A percentile compares a stretch with the other conserved stretches of the same genome.
Evolutionary conservation across 2,329 filamentous ascomycete genomes (phyloP).

Genomic region (Sordariomycetes sp.): DNA sequence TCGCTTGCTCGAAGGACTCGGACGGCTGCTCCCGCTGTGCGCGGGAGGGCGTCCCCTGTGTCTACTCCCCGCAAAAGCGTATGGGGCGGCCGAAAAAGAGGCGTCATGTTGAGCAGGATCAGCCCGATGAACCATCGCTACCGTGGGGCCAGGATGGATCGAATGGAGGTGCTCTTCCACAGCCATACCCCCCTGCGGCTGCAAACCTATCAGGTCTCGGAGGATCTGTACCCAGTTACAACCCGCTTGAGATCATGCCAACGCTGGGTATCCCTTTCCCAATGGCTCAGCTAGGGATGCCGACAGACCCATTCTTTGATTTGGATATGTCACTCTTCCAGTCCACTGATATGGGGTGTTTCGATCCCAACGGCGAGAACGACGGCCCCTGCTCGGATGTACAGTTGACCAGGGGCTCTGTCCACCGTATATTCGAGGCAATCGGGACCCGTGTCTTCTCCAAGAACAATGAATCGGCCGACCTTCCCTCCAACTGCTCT

Average conservation of each 20-base stretch:
- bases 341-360: neutral
- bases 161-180: neutral
- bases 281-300: neutral
- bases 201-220: neutral
- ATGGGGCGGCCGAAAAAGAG: slow-evolving; percentile 57
- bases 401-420: neutral
- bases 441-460: neutral
- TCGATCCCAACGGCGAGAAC: neutral
- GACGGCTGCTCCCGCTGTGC: slow-evolving; percentile 49
- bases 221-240: neutral
- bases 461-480: neutral
- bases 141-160: neutral
- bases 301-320: neutral
- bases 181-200: neutral
- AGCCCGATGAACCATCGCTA: neutral
- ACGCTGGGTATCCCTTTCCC: neutral
- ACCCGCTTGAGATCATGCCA: neutral
- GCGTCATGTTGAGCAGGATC: slow-evolving; percentile 14
- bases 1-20: slow-evolving; percentile 53
- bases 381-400: neutral
- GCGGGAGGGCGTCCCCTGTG: slow-evolving; percentile 43
- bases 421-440: neutral
- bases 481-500: too few relatives aligned
- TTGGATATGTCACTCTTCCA: neutral
- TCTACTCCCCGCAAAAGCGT: slow-evolving; percentile 54